Percentiles rank a stretch among this genome's conserved stretches.
These are phyloP conservation scores for Fusarium papillatum DNA, from an alignment of 2,329 filamentous ascomycete species.

Conservation along the genomic window DNA sequence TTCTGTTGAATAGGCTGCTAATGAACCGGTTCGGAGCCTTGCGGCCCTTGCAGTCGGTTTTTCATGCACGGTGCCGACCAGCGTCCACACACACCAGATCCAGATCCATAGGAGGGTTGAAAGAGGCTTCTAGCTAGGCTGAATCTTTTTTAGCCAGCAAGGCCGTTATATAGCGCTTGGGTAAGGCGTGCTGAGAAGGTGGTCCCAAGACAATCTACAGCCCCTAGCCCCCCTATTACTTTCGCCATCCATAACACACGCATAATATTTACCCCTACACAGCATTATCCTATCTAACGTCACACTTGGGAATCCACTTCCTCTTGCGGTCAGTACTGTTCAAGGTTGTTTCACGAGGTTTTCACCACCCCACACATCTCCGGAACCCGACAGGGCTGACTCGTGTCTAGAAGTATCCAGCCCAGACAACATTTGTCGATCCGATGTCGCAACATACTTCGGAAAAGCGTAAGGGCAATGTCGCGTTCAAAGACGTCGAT, in stretches of 20 bases:
- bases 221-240: not conserved
- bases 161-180: not conserved
- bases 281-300: not conserved
- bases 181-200: not conserved
- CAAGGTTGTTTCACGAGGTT: not conserved
- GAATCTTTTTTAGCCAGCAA: not conserved
- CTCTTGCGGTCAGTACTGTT: not conserved
- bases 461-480: not conserved
- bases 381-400: not conserved
- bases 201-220: not conserved
- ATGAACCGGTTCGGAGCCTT: not conserved
- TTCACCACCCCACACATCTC: not conserved
- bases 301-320: not conserved
- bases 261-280: not conserved
- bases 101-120: not conserved
- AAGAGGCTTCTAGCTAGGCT: not conserved
- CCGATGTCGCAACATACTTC: not conserved
- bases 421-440: not conserved
- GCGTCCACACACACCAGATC: not conserved
- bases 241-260: not conserved
- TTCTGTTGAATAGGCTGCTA: not conserved
- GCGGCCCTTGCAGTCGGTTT: not conserved
- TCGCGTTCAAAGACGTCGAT: not conserved
- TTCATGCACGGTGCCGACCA: not conserved
- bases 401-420: not conserved